Evolutionary conservation across 768 basidiomycete genomes (phyloP), one percentile per base, ranked within the genome.

Genomic region (Termitomyces sp.): DNA sequence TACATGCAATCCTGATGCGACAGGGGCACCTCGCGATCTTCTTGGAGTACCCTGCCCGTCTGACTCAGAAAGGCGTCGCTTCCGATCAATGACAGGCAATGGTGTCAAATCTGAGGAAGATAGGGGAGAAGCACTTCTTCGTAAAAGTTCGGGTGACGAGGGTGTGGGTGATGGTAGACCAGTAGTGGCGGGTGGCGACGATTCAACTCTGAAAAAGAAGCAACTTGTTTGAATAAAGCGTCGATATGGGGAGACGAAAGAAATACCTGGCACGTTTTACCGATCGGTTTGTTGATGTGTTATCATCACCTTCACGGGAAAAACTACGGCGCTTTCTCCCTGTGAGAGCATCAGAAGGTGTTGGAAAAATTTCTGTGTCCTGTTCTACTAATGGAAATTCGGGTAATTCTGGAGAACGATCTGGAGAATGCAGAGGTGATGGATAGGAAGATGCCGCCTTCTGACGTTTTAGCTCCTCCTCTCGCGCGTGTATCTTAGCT

Each of bases 61-160:
- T 1, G 62, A 50, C 6, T 74, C 70, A 2, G 75, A 77, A 17
- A 75, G 54, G 0, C 70, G 66, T 32, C 76, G 71, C 57, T 77
- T 77, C 8, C 73, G 69, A 35, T 58, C 67, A 19, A 37, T 22
- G 37, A 21, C 22, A 26, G 56, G 45, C 3, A 51, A 51, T 35
- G 42, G 32, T 19, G 12, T 14, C 14, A 28, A 52, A 50, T 26
- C 24, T 53, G 53, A 26, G n/a, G 12, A 47, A 32, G 21, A 14
- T 21, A 12, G 32, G 7, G 47, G 34, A 17, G 51, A 55, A 22
- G 30, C 14, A 14, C 41, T 45, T 15, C 24, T 17, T 49, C 45
- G 42, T 26, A 51, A 45, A n/a, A 50, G 46, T 34, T 55, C 54
- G 40, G 49, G 42, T 32, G 32, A 15, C 11, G 60, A 62, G 6